Base-by-base conservation (phyloP, 306 rosid genomes). In the Glycine soja region DNA sequence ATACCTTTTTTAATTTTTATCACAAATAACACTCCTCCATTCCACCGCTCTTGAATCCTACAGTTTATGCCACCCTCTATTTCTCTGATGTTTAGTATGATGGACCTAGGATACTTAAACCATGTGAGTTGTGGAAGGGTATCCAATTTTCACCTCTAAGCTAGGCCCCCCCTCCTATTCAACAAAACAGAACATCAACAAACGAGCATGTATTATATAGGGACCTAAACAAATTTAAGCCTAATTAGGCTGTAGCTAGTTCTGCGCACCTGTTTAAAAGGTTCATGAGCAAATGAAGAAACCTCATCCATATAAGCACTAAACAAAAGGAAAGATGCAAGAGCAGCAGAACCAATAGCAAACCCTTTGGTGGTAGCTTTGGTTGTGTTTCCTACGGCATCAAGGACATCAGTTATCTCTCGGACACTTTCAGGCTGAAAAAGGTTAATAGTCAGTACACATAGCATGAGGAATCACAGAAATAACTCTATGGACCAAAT, bases 291-390 rank as follows among this genome's bases (percentile, higher is more conserved):
- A 86, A 95, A 93, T 77, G 92, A 15, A 72, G 98, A 79, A 75
- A 95, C 97, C 88, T 95, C 98, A 34, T 95, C 99, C 99, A 95
- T 95, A 86, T 95, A 95, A 67, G 99, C 99, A 88, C 99, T 95
- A 83, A 95, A 95, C 83, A 95, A 88, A 85, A 95, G 98, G 89
- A 95, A 95, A 72, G 98, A 95, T 75, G 99, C 99, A 76, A 95
- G 99, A 42, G 97, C 98, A 24, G 98, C 98, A 84, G 98, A 95
- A 87, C 99, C 98, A 79, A 95, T 95, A 74, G 99, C 99, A 93
- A 95, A 93, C 42, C 98, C 99, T 87, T 95, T 95, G 70, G 98
- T 95, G 72, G 99, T 93, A 38, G 99, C 99, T 91, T 93, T 95
- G 72, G 99, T 95, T 47, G 98, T 95, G 89, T 93, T 95, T 71